Conservation (phyloP, 768 basidiomycete genomes). For the Pleurotus djamor region DNA sequence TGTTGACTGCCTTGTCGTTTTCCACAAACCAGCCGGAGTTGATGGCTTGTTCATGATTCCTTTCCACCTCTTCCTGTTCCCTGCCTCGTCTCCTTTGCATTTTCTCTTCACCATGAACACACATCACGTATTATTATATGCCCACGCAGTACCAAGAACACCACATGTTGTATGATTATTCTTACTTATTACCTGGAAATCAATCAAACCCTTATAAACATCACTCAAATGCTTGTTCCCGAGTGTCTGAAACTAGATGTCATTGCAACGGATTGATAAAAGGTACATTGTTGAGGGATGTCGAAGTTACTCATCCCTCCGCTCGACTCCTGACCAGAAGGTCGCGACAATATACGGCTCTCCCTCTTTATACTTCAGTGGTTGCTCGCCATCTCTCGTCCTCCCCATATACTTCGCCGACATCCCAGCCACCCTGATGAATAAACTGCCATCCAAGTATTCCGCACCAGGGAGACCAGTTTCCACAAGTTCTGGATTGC, state of each 20-base stretch:
- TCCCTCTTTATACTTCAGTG: constrained; percentile 3
- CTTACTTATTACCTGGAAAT: no score
- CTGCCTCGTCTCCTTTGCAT: no score
- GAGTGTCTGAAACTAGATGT: no score
- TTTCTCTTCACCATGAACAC: no score
- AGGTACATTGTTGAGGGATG: no score
- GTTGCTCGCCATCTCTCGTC: constrained; percentile 21
- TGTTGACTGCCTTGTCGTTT: constrained; percentile 58
- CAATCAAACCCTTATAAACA: no score
- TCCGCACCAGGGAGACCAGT: constrained; percentile 44
- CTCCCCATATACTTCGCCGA: constrained; percentile 35
- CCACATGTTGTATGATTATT: no score
- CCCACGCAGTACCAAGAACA: no score
- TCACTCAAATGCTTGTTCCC: no score
- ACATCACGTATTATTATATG: no score
- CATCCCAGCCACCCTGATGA: constrained; percentile 50
- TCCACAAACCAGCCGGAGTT: constrained; percentile 35
- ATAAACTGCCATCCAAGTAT: constrained; percentile 54
- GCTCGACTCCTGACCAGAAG: not conserved
- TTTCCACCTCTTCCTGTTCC: no score
- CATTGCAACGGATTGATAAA: no score
- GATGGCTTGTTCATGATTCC: not conserved
- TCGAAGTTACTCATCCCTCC: not conserved
- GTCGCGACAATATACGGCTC: not conserved
- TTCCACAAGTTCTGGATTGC: constrained; percentile 15